Conservation (phyloP, 2,329 filamentous ascomycete species). For the Ampelomyces quisqualis region DNA sequence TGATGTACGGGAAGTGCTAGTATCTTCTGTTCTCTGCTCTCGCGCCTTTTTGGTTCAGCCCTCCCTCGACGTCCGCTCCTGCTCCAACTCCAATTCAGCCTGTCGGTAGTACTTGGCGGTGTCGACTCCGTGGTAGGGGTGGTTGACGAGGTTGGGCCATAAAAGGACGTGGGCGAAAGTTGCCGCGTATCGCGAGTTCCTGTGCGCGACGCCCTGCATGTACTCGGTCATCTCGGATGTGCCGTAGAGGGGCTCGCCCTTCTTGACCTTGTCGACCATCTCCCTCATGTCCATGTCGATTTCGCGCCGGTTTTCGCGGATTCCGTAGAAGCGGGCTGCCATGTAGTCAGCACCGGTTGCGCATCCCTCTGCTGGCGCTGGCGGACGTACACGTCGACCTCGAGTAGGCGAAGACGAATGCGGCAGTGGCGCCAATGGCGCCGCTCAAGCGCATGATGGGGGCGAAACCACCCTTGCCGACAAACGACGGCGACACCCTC, state of each 20-base stretch:
- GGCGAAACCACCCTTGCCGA: constrained; percentile 78
- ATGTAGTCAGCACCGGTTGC: too few relatives aligned
- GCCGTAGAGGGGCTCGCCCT: constrained; percentile 86
- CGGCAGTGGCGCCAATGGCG: constrained; percentile 71
- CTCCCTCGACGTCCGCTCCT: constrained; percentile 53
- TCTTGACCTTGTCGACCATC: constrained; percentile 96
- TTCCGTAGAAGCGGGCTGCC: constrained; percentile 91
- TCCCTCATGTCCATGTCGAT: constrained; percentile 95
- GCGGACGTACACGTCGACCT: constrained; percentile 80
- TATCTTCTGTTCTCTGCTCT: constrained; percentile 7
- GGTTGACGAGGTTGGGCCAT: constrained; percentile 99
- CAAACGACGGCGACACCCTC: constrained; percentile 78
- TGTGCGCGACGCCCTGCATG: constrained; percentile 88
- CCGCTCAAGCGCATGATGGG: constrained; percentile 78
- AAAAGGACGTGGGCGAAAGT: constrained; percentile 82
- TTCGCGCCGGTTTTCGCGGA: constrained; percentile 88
- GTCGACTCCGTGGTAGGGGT: constrained; percentile 83
- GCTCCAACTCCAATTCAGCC: constrained; percentile 89
- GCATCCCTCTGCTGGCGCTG: too few relatives aligned
- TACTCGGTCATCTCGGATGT: constrained; percentile 75
- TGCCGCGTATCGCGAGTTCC: constrained; percentile 89
- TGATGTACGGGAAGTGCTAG: constrained; percentile 19
- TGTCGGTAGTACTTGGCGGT: constrained; percentile 98
- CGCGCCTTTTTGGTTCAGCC: constrained; percentile 7
- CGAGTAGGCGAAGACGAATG: constrained; percentile 83